phyloP scores from a whole-genome alignment of 225 moss, liverwort and hornwort genomes.

The Rhytidiadelphus loreus region DNA sequence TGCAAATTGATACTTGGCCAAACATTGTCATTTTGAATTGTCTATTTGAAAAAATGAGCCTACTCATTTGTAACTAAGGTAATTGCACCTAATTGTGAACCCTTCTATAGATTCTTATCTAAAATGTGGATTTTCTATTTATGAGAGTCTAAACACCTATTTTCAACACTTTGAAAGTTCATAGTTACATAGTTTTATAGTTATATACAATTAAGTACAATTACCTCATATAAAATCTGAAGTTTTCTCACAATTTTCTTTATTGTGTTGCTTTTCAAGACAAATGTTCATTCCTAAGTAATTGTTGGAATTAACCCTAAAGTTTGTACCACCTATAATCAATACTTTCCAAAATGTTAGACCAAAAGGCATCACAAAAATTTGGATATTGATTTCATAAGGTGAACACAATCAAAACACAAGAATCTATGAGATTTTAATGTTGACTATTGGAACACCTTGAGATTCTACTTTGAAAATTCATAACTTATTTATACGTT shows the following conservation, averaged over 20 bases:
- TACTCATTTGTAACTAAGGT: fast-evolving
- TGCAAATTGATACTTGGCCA: too few species aligned
- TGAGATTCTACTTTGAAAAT: background rate
- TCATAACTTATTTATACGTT: background rate
- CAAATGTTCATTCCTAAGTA: fast-evolving
- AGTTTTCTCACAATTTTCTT: background rate
- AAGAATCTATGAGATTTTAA: background rate
- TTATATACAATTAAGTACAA: background rate
- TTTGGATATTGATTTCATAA: too few species aligned
- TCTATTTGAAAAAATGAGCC: too few species aligned
- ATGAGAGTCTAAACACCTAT: background rate
- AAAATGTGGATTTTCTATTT: background rate
- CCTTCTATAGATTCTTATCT: background rate
- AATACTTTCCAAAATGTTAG: too few species aligned
- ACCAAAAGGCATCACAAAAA: too few species aligned
- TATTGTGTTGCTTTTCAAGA: background rate
- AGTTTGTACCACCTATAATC: too few species aligned
- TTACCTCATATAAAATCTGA: fast-evolving
- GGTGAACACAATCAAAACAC: too few species aligned
- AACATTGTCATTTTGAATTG: too few species aligned
- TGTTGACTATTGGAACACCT: background rate
- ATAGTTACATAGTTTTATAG: too few species aligned
- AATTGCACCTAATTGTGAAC: background rate
- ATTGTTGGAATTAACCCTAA: too few species aligned
- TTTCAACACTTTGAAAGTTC: background rate